phyloP scores from a whole-genome alignment of 202 grass and related monocot genomes.

The Elaeis oleifera region DNA sequence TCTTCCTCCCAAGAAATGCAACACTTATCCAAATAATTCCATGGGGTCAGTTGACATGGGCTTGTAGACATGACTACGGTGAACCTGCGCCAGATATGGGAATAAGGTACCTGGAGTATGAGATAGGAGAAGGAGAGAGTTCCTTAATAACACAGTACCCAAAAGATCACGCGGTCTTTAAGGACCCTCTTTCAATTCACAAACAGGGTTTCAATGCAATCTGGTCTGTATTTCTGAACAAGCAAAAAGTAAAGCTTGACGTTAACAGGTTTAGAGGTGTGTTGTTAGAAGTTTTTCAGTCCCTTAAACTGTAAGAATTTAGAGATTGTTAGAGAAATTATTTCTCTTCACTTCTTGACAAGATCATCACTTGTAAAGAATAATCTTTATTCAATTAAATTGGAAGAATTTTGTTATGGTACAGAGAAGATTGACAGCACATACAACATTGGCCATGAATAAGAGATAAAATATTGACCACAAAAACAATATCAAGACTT shows the following conservation, averaged over 20 bases:
- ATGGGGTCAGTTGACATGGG: neutral
- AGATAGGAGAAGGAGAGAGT: conserved; percentile 1
- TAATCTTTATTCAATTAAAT: no score
- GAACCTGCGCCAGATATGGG: neutral
- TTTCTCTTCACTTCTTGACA: no score
- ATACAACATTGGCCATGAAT: neutral
- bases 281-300: neutral
- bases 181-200: neutral
- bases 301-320: neutral
- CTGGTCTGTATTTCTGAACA: neutral
- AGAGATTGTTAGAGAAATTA: no score
- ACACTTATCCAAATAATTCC: neutral
- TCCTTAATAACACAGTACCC: neutral
- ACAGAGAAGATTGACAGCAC: conserved; percentile 7
- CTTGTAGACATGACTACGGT: neutral
- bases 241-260: neutral
- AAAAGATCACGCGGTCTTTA: neutral
- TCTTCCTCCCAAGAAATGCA: neutral
- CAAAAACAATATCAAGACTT: conserved; percentile 24
- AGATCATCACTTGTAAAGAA: no score
- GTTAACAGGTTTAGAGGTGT: neutral
- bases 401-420: conserved; percentile 27
- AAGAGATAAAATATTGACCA: neutral
- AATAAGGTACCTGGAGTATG: conserved; percentile 4
- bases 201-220: neutral